phyloP scores from a whole-genome alignment of 208 protist genomes.

The Blechomonas ayalai region DNA sequence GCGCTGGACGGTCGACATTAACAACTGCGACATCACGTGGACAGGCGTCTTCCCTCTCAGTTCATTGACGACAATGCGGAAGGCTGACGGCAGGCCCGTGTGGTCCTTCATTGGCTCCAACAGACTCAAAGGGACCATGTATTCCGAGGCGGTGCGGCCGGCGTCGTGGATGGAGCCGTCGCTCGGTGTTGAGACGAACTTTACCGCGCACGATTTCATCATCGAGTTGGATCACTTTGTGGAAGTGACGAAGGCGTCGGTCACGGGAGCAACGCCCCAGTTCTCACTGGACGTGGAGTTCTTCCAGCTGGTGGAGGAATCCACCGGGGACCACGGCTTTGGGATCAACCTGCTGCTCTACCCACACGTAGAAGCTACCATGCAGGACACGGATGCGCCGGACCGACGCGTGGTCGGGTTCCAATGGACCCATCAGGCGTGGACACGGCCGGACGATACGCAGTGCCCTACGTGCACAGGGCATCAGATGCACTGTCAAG shows the following conservation, averaged over 20 bases:
- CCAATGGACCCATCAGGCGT: slow-evolving; percentile 66
- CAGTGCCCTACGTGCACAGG: slow-evolving; percentile 75
- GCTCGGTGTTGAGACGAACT: slow-evolving; percentile 30
- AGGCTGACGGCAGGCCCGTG: slow-evolving; percentile 27
- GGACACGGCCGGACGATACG: slow-evolving; percentile 27
- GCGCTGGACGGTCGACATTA: slow-evolving; percentile 60
- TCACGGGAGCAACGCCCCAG: slow-evolving; percentile 10
- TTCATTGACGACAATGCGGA: slow-evolving; percentile 25
- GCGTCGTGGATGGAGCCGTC: slow-evolving; percentile 51
- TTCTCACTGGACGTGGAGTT: slow-evolving; percentile 69
- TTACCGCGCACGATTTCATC: slow-evolving; percentile 43
- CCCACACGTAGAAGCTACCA: slow-evolving; percentile 44
- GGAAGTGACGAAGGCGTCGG: slow-evolving; percentile 22
- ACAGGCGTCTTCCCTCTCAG: slow-evolving; percentile 58
- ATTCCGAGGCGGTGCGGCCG: slow-evolving; percentile 60
- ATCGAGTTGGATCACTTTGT: slow-evolving; percentile 59
- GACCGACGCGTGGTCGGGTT: slow-evolving; percentile 73
- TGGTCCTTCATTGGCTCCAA: slow-evolving; percentile 41
- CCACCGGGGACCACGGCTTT: slow-evolving; percentile 53
- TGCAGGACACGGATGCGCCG: slow-evolving; percentile 46
- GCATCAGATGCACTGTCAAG: slow-evolving; percentile 26
- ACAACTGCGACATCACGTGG: slow-evolving; percentile 81
- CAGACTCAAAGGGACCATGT: slow-evolving; percentile 51
- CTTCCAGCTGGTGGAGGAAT: slow-evolving; percentile 45
- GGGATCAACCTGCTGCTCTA: slow-evolving; percentile 78